Evolutionary conservation across 2,329 filamentous ascomycete genomes (phyloP).

Genomic region (Trichoderma sp.): DNA sequence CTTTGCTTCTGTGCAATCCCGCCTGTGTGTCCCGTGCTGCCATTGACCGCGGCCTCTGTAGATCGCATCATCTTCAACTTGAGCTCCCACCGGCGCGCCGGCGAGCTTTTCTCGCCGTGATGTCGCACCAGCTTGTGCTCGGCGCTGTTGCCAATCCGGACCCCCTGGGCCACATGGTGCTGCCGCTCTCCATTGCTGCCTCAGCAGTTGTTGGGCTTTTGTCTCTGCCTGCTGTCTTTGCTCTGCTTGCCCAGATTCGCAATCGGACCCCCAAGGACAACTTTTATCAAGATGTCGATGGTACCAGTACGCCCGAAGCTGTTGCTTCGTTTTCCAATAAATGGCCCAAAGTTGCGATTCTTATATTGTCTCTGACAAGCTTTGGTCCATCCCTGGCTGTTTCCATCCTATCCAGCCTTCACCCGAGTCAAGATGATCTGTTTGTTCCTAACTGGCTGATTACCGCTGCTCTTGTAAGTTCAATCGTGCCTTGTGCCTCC

Average conservation of each 20-base stretch:
- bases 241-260: constrained; percentile 35
- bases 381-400: constrained; percentile 54
- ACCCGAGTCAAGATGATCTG: constrained; percentile 35
- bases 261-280: constrained; percentile 40
- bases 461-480: constrained; percentile 60
- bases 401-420: constrained; percentile 50
- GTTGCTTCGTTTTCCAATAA: constrained; percentile 60
- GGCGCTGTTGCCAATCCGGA: background rate
- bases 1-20: background rate
- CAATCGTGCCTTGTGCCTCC: background rate
- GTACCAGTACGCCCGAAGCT: constrained; percentile 62
- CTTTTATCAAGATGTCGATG: constrained; percentile 67
- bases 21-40: background rate
- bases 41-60: background rate
- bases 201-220: constrained; percentile 36
- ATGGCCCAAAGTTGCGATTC: constrained; percentile 52
- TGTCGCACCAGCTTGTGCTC: constrained; percentile 3
- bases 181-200: constrained; percentile 33
- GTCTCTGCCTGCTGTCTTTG: constrained; percentile 37
- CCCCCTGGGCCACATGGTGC: constrained; percentile 15
- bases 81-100: constrained; percentile 11
- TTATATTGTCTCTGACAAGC: constrained; percentile 53
- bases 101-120: constrained; percentile 12
- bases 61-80: background rate
- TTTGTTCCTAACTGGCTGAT: constrained; percentile 58